These are phyloP conservation scores for Coemansia sp. DNA, from an alignment of 192 early-diverging fungal species.

Conservation along the genomic window DNA sequence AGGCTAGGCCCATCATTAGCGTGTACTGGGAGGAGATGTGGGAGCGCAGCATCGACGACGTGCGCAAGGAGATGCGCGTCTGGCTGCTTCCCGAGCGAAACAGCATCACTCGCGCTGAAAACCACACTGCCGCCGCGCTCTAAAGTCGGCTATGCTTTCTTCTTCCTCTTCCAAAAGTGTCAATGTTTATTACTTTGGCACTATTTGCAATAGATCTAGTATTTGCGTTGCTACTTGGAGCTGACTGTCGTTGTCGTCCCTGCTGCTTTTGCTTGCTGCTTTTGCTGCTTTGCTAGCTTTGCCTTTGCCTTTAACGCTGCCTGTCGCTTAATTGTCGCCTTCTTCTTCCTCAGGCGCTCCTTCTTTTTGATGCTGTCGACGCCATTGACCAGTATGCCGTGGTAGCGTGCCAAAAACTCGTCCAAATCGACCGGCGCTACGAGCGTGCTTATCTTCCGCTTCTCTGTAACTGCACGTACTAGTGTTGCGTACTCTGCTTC, in stretches of 20 bases:
- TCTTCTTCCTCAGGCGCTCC: constrained; percentile 45
- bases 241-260: neutral
- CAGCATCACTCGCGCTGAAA: constrained; percentile 26
- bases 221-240: neutral
- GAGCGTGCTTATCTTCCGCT: constrained; percentile 46
- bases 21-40: constrained; percentile 89
- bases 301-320: constrained; percentile 16
- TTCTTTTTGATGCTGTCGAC: constrained; percentile 47
- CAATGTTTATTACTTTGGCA: neutral
- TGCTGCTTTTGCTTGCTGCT: constrained; percentile 8
- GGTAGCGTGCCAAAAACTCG: constrained; percentile 43
- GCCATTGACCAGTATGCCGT: constrained; percentile 35
- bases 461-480: constrained; percentile 40
- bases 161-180: no score
- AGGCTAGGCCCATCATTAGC: constrained; percentile 79
- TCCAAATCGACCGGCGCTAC: constrained; percentile 44
- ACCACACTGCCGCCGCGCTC: constrained; percentile 23
- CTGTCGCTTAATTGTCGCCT: constrained; percentile 27
- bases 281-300: constrained; percentile 17
- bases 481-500: constrained; percentile 47
- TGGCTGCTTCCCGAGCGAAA: constrained; percentile 55
- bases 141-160: neutral
- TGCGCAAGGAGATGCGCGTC: constrained; percentile 79
- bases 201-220: neutral
- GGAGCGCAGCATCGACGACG: constrained; percentile 64